These are phyloP conservation scores for Bolboschoenoplectus hybrid DNA, from an alignment of 202 grass and related monocot species.

Conservation along the genomic window DNA sequence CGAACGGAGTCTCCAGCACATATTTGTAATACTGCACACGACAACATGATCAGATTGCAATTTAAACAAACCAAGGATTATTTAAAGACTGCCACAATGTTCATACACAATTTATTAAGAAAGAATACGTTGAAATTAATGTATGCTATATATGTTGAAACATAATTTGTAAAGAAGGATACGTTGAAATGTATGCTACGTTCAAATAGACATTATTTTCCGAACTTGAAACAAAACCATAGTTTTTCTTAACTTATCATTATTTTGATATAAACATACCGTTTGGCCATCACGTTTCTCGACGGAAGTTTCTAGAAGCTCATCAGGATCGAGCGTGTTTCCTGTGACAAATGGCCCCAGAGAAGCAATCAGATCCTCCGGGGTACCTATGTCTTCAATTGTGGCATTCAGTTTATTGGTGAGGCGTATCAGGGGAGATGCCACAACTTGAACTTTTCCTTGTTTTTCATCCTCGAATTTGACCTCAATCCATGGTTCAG, in stretches of 20 bases:
- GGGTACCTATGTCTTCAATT: conserved; percentile 92
- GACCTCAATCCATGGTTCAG: conserved; percentile 98
- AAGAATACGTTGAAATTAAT: no score
- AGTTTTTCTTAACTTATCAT: neutral
- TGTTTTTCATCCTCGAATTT: conserved; percentile 95
- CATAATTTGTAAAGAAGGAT: neutral
- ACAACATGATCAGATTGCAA: conserved; percentile 20
- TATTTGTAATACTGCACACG: conserved; percentile 89
- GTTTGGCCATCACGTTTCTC: conserved; percentile 69
- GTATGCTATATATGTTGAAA: no score
- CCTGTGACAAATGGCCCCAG: conserved; percentile 96
- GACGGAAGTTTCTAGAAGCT: conserved; percentile 65
- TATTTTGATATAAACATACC: conserved; percentile 45
- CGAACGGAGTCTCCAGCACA: conserved; percentile 87
- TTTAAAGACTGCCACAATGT: neutral
- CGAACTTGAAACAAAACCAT: neutral
- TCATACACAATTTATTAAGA: neutral
- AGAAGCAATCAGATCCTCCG: conserved; percentile 82
- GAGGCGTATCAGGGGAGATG: conserved; percentile 82
- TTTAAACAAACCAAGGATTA: conserved; percentile 10
- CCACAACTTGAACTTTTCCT: conserved; percentile 94
- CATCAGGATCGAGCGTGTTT: conserved; percentile 84
- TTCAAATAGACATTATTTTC: neutral
- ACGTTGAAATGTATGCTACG: neutral
- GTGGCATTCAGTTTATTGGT: conserved; percentile 89